A percentile compares a stretch with the other conserved stretches of the same genome.
phyloP scores from a whole-genome alignment of 2,329 filamentous ascomycete species.

The Hypoxylon sp. region DNA sequence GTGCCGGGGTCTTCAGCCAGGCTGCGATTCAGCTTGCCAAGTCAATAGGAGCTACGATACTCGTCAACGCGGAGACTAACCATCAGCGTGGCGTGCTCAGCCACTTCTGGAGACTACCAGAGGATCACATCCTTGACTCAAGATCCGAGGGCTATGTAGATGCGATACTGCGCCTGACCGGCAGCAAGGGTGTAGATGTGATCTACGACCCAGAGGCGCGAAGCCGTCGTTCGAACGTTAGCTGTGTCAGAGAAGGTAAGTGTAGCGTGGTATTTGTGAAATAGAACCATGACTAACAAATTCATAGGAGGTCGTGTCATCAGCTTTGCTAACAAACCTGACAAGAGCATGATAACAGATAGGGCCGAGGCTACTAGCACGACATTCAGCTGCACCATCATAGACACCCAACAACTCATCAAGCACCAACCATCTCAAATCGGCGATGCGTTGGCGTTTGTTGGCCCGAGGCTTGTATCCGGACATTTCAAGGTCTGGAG shows the following conservation, averaged over 20 bases:
- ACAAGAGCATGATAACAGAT: slow-evolving; percentile 1
- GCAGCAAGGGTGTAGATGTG: slow-evolving; percentile 58
- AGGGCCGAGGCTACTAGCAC: slow-evolving; percentile 22
- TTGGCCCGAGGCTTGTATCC: slow-evolving; percentile 24
- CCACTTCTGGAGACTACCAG: slow-evolving; percentile 53
- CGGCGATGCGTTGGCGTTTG: slow-evolving; percentile 33
- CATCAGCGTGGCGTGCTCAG: slow-evolving; percentile 59
- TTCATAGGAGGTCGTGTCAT: slow-evolving; percentile 42
- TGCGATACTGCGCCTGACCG: slow-evolving; percentile 54
- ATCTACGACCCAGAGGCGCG: slow-evolving; percentile 60
- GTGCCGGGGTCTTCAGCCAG: slow-evolving; percentile 61
- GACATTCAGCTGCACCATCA: slow-evolving; percentile 32
- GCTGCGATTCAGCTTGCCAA: slow-evolving; percentile 61
- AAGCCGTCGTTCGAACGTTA: slow-evolving; percentile 53
- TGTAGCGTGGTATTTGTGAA: background rate
- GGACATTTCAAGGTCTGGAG: slow-evolving; percentile 16
- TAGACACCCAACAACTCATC: slow-evolving; percentile 39
- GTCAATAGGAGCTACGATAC: slow-evolving; percentile 58
- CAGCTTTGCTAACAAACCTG: slow-evolving; percentile 33
- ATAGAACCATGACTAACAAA: slow-evolving; percentile 12
- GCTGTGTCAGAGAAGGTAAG: slow-evolving; percentile 53
- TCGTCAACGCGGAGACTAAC: slow-evolving; percentile 57
- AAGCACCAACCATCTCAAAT: slow-evolving; percentile 34
- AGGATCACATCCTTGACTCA: slow-evolving; percentile 58
- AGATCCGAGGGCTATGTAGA: slow-evolving; percentile 56